Base-by-base conservation (phyloP, 352 stramenopile genomes). In the Peronospora farinosa region DNA sequence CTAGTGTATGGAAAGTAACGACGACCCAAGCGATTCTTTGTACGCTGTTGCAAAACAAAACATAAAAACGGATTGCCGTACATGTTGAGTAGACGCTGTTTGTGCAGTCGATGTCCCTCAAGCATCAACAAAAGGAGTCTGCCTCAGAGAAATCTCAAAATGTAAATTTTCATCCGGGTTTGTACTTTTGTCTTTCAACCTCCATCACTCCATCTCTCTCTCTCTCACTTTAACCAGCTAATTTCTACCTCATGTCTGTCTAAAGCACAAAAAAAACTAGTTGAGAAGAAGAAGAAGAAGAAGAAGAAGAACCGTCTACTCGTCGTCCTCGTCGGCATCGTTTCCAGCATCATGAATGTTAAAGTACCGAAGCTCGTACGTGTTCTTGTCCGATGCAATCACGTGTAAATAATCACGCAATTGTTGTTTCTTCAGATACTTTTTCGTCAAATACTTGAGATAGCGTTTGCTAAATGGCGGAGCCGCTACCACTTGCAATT, bases 401-500 rank as follows among this genome's bases (percentile, higher is more conserved):
- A 99, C 96, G 74, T 98, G 96, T 43, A 99, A 75, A 80, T 99
- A 99, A 88, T 99, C 96, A 69, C 96, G 94, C 48, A 99, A 79
- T 74, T 98, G 94, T 72, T 99, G 96, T 88, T 99, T 99, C 91
- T 99, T 99, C 64, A 99, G 80, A 92, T 99, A 99, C 85, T 99
- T 98, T 93, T 99, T 99, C 54, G 96, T 98, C 19, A 99, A 70
- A 82, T 99, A 99, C 86, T 99, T 99, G 55, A 95, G 80, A 76
- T 95, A 96, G 63, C 97, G 91, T 88, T 99, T 99, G 46, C 93
- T 98, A 74, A 99, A 98, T 28, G 89, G 85, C 16, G 96, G 76
- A 27, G 97, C 76, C 7, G 92, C 84, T 7, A 88, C 95, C 41
- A 99, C 74, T 63, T 97, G 96, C 35, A 98, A 75, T 74, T 97